Evolutionary conservation across 78 protist species (phyloP).

Genomic region (Guillardia theta): DNA sequence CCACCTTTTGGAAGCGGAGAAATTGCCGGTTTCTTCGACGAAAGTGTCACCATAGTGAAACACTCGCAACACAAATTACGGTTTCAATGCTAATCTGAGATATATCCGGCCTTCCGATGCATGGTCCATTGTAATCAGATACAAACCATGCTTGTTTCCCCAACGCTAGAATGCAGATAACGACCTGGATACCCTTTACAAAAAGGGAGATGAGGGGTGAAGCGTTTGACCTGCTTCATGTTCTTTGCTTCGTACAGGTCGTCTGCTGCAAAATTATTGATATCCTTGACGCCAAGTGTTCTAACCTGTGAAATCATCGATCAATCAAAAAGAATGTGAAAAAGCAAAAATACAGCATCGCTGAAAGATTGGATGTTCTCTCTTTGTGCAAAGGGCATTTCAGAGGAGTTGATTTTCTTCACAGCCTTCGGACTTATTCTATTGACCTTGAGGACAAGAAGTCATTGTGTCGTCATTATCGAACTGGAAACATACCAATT

Average conservation of each 20-base stretch:
- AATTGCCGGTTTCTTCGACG: no score
- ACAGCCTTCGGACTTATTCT: not conserved
- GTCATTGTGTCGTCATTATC: not conserved
- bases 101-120: not conserved
- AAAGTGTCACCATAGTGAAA: no score
- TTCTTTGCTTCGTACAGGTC: not conserved
- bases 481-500: not conserved
- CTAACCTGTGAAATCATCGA: not conserved
- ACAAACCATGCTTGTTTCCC: not conserved
- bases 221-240: not conserved
- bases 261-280: constrained; percentile 34
- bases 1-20: no score
- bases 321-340: not conserved
- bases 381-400: constrained; percentile 10
- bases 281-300: not conserved
- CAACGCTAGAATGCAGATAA: not conserved
- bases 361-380: not conserved
- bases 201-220: no score
- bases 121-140: not conserved
- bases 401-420: not conserved
- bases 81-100: no score
- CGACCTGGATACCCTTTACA: not conserved
- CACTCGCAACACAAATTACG: no score
- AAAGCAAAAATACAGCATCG: not conserved
- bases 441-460: no score